Evolutionary conservation across 805 yeast species (phyloP).

Genomic region (Kodamaea sagamina): DNA sequence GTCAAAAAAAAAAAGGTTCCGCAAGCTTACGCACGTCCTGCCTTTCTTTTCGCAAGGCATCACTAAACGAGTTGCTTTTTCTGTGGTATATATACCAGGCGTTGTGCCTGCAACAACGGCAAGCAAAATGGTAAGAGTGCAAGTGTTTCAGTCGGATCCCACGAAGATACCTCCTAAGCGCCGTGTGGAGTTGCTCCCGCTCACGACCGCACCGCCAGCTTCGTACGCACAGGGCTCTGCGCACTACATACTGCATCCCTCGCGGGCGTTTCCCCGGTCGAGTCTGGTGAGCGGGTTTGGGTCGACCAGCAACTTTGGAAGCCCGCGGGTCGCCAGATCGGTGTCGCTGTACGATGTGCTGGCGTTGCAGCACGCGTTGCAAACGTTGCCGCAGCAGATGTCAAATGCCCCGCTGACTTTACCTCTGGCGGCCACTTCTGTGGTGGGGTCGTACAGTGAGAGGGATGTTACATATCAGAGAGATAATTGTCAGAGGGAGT

Average conservation of each 20-base stretch:
- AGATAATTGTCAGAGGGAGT: too few relatives aligned
- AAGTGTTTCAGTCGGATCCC: slow-evolving; percentile 12
- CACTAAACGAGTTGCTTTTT: neutral
- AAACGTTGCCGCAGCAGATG: too few relatives aligned
- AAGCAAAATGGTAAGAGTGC: slow-evolving; percentile 9
- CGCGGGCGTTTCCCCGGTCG: slow-evolving; percentile 1
- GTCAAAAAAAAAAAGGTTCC: slow-evolving; percentile 1
- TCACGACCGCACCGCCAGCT: slow-evolving; percentile 8
- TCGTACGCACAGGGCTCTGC: slow-evolving; percentile 5
- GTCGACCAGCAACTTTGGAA: neutral
- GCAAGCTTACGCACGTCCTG: slow-evolving; percentile 1
- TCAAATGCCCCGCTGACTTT: too few relatives aligned
- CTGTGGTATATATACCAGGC: slow-evolving; percentile 2
- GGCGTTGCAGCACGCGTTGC: neutral
- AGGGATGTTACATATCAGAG: too few relatives aligned
- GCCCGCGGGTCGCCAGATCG: neutral
- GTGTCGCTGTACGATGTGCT: slow-evolving; percentile 1
- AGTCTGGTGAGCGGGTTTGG: slow-evolving; percentile 1
- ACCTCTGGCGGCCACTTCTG: too few relatives aligned
- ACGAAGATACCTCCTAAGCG: slow-evolving; percentile 12
- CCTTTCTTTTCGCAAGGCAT: neutral
- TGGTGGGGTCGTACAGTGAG: too few relatives aligned
- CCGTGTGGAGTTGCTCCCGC: slow-evolving; percentile 9
- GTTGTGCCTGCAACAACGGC: neutral
- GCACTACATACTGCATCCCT: slow-evolving; percentile 9